phyloP scores from a whole-genome alignment of 2,329 filamentous ascomycete species.

The Ophiostoma piceae region DNA sequence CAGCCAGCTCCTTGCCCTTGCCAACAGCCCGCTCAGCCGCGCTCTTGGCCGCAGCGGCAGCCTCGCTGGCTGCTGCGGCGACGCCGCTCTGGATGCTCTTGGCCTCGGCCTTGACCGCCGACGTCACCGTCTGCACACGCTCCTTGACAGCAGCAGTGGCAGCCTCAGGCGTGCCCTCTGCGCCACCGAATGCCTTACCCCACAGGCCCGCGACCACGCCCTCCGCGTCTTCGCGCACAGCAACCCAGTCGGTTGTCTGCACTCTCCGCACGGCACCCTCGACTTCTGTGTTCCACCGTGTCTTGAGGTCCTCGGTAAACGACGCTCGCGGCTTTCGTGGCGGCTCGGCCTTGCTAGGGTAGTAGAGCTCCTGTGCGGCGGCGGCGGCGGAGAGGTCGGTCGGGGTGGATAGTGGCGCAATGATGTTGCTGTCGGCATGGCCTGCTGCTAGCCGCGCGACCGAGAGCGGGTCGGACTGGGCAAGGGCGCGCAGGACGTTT shows the following conservation, averaged over 20 bases:
- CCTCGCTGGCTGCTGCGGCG: constrained; percentile 32
- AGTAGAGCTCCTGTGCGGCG: constrained; percentile 23
- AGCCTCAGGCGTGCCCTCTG: constrained; percentile 35
- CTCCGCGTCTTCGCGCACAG: constrained; percentile 56
- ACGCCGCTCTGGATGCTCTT: constrained; percentile 24
- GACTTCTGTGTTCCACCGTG: constrained; percentile 72
- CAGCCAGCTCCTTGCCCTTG: constrained; percentile 37
- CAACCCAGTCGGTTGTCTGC: constrained; percentile 61
- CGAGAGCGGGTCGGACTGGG: constrained; percentile 38
- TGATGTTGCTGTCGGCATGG: constrained; percentile 31
- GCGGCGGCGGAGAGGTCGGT: constrained; percentile 15
- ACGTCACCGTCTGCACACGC: constrained; percentile 28
- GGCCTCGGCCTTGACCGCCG: constrained; percentile 34
- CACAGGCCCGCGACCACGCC: constrained; percentile 43
- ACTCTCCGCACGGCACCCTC: constrained; percentile 61
- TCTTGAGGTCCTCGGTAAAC: constrained; percentile 64
- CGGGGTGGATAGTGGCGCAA: constrained; percentile 13
- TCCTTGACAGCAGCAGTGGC: constrained; percentile 29
- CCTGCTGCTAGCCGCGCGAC: constrained; percentile 30
- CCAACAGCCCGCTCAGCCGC: constrained; percentile 40
- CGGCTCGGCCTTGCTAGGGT: constrained; percentile 32
- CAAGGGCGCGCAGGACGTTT: constrained; percentile 50
- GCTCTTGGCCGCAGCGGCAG: constrained; percentile 37
- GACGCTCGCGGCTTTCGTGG: constrained; percentile 49
- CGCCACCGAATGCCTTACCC: constrained; percentile 37